phyloP scores from a whole-genome alignment of 1,284 basidiomycete genomes.

The Puccinia sorghi region DNA sequence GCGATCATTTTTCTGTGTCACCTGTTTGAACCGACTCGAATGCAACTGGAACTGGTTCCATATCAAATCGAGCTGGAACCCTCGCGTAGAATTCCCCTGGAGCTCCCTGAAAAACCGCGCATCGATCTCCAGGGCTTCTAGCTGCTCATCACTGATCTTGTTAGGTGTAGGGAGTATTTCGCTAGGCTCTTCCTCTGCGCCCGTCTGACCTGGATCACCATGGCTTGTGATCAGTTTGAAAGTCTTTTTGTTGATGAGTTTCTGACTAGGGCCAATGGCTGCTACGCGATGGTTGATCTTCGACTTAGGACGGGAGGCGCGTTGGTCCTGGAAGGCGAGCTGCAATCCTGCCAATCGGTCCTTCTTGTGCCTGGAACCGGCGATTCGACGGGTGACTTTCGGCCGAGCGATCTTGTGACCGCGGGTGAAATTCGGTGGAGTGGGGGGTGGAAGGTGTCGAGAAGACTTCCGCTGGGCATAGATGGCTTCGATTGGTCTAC shows the following conservation, averaged over 20 bases:
- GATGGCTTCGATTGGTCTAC: constrained; percentile 32
- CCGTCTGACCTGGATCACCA: background rate
- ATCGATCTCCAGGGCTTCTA: constrained; percentile 38
- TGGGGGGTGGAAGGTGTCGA: constrained; percentile 18
- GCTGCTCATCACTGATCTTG: constrained; percentile 38
- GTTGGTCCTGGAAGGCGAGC: background rate
- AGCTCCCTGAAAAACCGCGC: constrained; percentile 32
- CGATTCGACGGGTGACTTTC: background rate
- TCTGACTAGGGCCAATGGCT: constrained; percentile 28
- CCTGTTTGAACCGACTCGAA: constrained; percentile 21
- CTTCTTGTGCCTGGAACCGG: background rate
- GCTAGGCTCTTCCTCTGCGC: background rate
- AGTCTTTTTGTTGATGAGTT: constrained; percentile 36
- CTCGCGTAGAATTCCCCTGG: constrained; percentile 2
- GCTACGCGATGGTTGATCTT: constrained; percentile 18
- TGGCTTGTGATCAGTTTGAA: constrained; percentile 27
- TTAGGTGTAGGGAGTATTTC: constrained; percentile 25
- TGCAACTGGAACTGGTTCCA: constrained; percentile 35
- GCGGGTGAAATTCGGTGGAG: constrained; percentile 13
- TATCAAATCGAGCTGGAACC: constrained; percentile 38
- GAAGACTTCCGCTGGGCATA: constrained; percentile 11
- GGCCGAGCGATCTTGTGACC: background rate
- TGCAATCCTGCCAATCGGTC: constrained; percentile 10
- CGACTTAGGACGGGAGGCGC: constrained; percentile 17
- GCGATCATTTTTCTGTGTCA: constrained; percentile 6